phyloP scores from a whole-genome alignment of 2,329 filamentous ascomycete genomes.

The Fusarium sp. region DNA sequence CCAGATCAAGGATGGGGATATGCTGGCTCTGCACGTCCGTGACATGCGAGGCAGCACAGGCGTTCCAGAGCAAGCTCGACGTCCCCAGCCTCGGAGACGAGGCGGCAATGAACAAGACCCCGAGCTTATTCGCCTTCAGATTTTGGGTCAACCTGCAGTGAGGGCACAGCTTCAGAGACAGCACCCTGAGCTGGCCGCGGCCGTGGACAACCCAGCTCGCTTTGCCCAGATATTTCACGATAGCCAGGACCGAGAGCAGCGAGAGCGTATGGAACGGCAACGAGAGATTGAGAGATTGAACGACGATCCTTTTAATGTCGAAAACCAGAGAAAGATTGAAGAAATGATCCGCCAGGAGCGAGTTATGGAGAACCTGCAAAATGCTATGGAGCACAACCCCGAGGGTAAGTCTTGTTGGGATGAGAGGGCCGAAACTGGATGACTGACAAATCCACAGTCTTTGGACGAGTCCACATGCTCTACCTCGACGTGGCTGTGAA shows the following conservation, averaged over 20 bases:
- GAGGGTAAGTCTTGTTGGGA: constrained; percentile 76
- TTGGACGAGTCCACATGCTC: constrained; percentile 94
- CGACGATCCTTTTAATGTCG: constrained; percentile 92
- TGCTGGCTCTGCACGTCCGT: constrained; percentile 87
- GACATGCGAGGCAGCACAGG: constrained; percentile 65
- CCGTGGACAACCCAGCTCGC: constrained; percentile 78
- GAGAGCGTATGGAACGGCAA: constrained; percentile 81
- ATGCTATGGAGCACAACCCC: constrained; percentile 96
- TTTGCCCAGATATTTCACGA: constrained; percentile 80
- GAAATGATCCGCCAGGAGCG: constrained; percentile 97
- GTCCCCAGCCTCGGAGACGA: constrained; percentile 47
- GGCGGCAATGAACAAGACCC: constrained; percentile 68
- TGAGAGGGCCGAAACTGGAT: not conserved
- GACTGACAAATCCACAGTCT: constrained; percentile 68
- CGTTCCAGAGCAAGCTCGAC: constrained; percentile 53
- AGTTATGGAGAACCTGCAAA: constrained; percentile 95
- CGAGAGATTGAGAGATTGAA: constrained; percentile 88
- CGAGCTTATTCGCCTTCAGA: constrained; percentile 84
- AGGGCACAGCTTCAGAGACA: constrained; percentile 77
- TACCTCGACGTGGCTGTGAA: constrained; percentile 98
- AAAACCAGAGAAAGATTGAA: constrained; percentile 91
- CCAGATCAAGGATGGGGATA: constrained; percentile 87
- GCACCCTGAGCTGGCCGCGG: constrained; percentile 81
- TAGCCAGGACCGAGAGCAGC: constrained; percentile 76
- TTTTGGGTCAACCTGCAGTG: constrained; percentile 81